Conservation (phyloP, 768 basidiomycete species). For the Leccinum fibrillosum region DNA sequence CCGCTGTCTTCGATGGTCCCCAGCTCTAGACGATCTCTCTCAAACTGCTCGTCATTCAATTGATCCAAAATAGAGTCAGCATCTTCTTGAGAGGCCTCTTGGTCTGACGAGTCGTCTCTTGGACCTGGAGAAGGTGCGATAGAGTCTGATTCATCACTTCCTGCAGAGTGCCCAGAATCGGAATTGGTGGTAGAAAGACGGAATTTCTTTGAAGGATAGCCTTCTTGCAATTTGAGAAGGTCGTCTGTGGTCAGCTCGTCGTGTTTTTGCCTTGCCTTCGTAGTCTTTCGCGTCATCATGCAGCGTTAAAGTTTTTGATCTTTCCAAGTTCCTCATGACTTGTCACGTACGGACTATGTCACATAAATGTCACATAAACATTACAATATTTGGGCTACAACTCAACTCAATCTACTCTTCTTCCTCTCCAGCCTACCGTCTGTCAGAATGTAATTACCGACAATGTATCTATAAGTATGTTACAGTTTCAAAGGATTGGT, state of each 20-base stretch:
- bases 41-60: not conserved
- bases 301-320: not conserved
- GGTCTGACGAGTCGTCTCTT: slow-evolving; percentile 15
- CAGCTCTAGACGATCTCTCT: not conserved
- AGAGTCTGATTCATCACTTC: slow-evolving; percentile 4
- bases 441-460: not conserved
- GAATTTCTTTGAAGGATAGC: slow-evolving; percentile 36
- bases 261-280: slow-evolving; percentile 18
- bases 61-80: slow-evolving; percentile 8
- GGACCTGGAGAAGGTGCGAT: not conserved
- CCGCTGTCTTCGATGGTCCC: slow-evolving; percentile 12
- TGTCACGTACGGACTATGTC: slow-evolving; percentile 1
- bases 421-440: not conserved
- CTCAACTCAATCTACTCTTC: not conserved
- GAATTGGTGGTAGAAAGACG: slow-evolving; percentile 6
- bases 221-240: slow-evolving; percentile 45
- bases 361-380: not conserved
- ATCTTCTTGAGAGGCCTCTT: slow-evolving; percentile 16
- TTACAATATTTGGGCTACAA: not conserved
- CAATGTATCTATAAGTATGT: not conserved
- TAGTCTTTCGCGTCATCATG: not conserved
- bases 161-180: not conserved
- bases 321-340: too few species aligned
- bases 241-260: slow-evolving; percentile 42
- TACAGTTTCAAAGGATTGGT: not conserved